Evolutionary conservation across 2,329 filamentous ascomycete genomes (phyloP), one percentile per base, ranked within the genome.

Genomic region (Fusarium fujikuroi): DNA sequence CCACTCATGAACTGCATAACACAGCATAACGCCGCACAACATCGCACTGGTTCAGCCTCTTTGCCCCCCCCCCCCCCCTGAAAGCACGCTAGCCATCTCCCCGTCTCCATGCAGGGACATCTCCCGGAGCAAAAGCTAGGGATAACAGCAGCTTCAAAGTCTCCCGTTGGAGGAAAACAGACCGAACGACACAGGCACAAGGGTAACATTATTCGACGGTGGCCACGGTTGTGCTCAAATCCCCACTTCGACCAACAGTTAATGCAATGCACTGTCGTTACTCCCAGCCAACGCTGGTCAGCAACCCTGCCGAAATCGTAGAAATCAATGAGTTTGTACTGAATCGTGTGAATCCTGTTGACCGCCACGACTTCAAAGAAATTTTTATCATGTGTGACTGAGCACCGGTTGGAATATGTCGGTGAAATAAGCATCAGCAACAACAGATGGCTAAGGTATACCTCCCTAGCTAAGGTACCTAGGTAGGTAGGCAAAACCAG

Each of bases 181-280:
- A 39, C 25, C 37, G 30, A 49, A 66, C 32, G 28, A 43, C 23
- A 50, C 40, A 58, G 53, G 54, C 36, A 46, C 40, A 56, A 57
- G 60, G 60, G 34, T 36, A 28, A 28, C 15, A 25, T 23, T 61
- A 11, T 36, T 60, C 50, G 32, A 37, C 23, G 18, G 32, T 36
- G n/a, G 11, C 23, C 32, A n/a, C 23, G 16, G 57, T 37, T 21
- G 40, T 43, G 28, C 18, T 12, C 14, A 39, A 46, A 57, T 66
- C 49, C 30, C 54, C 66, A 56, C 66, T 44, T 37, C 42, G 25
- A 19, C 21, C 30, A 47, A 47, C 40, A 47, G 69, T 63, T 66
- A 72, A 74, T 70, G 71, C 72, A 74, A 63, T 68, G 67, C 67
- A 53, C 58, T 53, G 46, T 63, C 49, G 60, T 64, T 66, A 67